phyloP scores from a whole-genome alignment of 768 basidiomycete genomes.

The Xanthoconium stramineum region DNA sequence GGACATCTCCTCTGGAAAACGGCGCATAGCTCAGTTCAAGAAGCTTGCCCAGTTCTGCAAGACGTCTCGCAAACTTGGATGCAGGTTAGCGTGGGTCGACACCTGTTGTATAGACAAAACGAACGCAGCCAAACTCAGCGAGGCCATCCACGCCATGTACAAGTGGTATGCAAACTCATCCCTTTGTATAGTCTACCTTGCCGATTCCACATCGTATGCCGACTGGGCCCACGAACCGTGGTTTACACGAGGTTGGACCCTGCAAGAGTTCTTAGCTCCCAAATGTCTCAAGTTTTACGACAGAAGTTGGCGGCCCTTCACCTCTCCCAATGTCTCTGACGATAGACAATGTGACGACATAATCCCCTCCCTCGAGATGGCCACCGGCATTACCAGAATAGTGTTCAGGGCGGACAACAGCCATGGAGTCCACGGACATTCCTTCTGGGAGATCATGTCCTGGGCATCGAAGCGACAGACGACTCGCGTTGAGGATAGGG shows the following conservation, averaged over 20 bases:
- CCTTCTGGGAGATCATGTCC: conserved; percentile 8
- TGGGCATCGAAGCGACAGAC: conserved; percentile 9
- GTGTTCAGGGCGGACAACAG: no score
- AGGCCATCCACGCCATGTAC: conserved; percentile 22
- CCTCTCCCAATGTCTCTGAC: no score
- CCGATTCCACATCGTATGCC: background rate
- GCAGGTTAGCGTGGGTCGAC: conserved; percentile 11
- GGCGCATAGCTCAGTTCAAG: background rate
- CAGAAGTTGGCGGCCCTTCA: conserved; percentile 12
- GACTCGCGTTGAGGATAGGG: conserved; percentile 5
- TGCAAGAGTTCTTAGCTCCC: conserved; percentile 17
- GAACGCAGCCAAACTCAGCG: conserved; percentile 15
- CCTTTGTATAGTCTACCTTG: conserved; percentile 21
- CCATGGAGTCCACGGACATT: no score
- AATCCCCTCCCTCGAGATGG: no score
- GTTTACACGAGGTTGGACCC: conserved; percentile 14
- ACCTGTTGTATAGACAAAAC: conserved; percentile 22
- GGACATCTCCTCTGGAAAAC: background rate
- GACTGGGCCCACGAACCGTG: conserved; percentile 13
- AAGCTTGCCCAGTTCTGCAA: conserved; percentile 7
- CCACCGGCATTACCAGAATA: conserved; percentile 1
- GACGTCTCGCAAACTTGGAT: background rate
- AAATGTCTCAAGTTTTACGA: conserved; percentile 12
- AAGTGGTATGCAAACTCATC: conserved; percentile 21
- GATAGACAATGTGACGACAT: no score